Base-by-base conservation (phyloP, 805 yeast genomes). In the Saccharomycopsis schoenii region DNA sequence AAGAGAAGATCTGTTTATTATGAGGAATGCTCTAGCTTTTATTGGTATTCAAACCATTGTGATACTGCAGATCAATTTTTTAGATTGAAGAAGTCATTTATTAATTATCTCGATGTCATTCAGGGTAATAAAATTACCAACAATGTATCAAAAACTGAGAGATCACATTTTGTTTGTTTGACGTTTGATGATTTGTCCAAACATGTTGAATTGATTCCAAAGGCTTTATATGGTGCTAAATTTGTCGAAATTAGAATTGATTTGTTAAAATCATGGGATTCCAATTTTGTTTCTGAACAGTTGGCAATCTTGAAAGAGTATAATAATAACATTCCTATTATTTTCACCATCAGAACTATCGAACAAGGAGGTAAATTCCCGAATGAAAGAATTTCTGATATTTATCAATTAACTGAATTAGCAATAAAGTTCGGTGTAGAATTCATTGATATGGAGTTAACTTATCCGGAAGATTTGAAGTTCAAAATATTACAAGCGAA, bases 181-280 rank as follows among this genome's bases (percentile, higher is more conserved):
- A 86, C 93, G 0, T 83, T 77, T 70, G 83, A 82, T 2, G 89
- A 88, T 66, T 73, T 88, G 64, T 71, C 71, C 11, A 71, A 72
- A 1, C 75, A 76, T 15, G 70, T 76, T n/a, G 76, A 74, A 2
- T 69, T 76, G 3, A 73, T 90, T 52, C 80, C 77, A 14, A 78
- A 77, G 11, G 75, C 88, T 39, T 74, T 84, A 6, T 77, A 80
- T 59, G 97, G 97, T 2, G 81, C 86, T 65, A 81, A 82, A 65
- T 97, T 96, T 8, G 85, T 93, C 42, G 97, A 93, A 70, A 76
- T 93, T 52, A 80, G 96, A 66, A 90, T 89, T 50, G 96, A 89
- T 72, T 76, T 83, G 62, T 77, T 91, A 63, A 73, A 80, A 59
- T 76, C 80, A 9, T 75, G 75, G 64, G 77, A 79, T 40, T 67